Base-by-base conservation (phyloP, 441 rosid species). In the Omphalea diandra region DNA sequence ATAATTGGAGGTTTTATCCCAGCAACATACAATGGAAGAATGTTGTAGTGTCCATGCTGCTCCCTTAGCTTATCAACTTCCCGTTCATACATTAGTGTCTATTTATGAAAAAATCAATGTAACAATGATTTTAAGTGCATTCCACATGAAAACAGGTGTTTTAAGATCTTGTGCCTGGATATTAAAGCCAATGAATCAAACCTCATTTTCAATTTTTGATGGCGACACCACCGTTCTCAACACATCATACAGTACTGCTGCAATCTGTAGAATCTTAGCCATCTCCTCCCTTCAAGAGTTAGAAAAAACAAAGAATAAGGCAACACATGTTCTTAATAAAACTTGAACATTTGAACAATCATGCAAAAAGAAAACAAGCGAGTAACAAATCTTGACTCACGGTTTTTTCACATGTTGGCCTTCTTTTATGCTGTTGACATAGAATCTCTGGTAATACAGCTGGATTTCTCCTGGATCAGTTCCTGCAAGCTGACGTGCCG, bases 181-280 rank as follows among this genome's bases (percentile, higher is more conserved):
- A 70, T 10, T 5, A 20, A 63, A 67, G 63, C 50, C 74, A 33
- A 76, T 18, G 67, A 41, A 70, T 61, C 80, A 49, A 67, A 96
- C 99, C 98, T 87, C 71, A 29, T 73, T 83, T 15, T 91, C 94
- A 56, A 93, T n/a, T 77, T 79, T 88, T 43, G 46, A 1, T 49
- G 70, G 0, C 72, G 83, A 91, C 31, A 90, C 93, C 60, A 93
- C 87, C 2, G 90, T 80, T 73, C 4, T 85, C 78, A 93, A 57
- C 77, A 88, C 97, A 79, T 93, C 98, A 80, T 86, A 90, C 68
- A 96, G 83, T 26, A 96, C 97, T 0, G 87, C 62, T 5, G 98
- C 99, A 73, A 84, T 85, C 84, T 89, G 96, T 78, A 86, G 86
- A 63, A 86, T 80, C 83, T 86, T 93, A 47, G 87, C 90, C 97